Evolutionary conservation across 345 rosid species (phyloP).

Genomic region (Ceriops decandra): DNA sequence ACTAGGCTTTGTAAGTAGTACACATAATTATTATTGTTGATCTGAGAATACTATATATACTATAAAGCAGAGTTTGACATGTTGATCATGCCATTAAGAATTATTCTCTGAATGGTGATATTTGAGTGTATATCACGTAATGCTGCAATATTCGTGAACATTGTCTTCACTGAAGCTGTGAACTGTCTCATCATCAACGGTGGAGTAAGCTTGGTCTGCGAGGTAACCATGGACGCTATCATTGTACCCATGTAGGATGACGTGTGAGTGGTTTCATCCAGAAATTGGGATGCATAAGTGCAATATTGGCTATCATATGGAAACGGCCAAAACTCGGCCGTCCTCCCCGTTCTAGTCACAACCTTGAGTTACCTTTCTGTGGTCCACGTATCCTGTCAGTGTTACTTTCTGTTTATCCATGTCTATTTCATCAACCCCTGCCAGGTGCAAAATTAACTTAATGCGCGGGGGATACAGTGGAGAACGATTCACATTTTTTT

Average conservation of each 20-base stretch:
- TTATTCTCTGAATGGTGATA: too few species aligned
- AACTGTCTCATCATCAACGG: slow-evolving; percentile 53
- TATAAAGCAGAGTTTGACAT: too few species aligned
- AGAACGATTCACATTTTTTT: too few species aligned
- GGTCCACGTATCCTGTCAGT: slow-evolving; percentile 65
- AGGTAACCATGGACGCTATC: slow-evolving; percentile 56
- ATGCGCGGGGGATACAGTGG: too few species aligned
- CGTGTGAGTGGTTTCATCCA: slow-evolving; percentile 46
- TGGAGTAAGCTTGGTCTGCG: slow-evolving; percentile 49
- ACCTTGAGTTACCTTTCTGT: slow-evolving; percentile 54
- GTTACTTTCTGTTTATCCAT: slow-evolving; percentile 77
- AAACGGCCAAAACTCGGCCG: slow-evolving; percentile 77
- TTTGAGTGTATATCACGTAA: slow-evolving; percentile 29
- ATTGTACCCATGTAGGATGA: slow-evolving; percentile 60
- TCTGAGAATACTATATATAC: too few species aligned
- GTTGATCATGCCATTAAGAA: neutral
- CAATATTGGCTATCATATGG: slow-evolving; percentile 72
- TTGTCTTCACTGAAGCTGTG: slow-evolving; percentile 85
- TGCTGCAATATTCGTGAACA: slow-evolving; percentile 55
- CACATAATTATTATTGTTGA: too few species aligned
- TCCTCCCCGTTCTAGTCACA: slow-evolving; percentile 76
- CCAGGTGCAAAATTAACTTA: neutral
- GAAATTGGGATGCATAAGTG: slow-evolving; percentile 44
- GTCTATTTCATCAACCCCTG: slow-evolving; percentile 80
- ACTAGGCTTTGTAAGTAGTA: too few species aligned